A percentile compares a stretch with the other conserved stretches of the same genome.
These are phyloP conservation scores for Thraustochytrium sp. DNA, from an alignment of 352 stramenopile species.

Conservation along the genomic window DNA sequence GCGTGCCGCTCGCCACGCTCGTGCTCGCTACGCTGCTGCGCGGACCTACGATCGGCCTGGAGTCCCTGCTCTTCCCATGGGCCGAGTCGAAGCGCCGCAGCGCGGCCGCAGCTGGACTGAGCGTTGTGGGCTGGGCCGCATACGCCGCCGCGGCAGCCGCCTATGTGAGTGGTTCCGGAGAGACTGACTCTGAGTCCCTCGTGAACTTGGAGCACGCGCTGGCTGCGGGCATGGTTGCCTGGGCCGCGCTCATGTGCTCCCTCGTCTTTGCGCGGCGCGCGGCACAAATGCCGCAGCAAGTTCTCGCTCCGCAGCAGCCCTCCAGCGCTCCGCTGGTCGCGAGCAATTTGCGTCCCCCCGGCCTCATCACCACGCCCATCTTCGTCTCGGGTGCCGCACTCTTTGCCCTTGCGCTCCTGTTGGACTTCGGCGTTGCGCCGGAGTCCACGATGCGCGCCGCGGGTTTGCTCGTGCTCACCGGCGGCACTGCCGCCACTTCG, in stretches of 20 bases:
- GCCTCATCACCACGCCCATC: conserved; percentile 4
- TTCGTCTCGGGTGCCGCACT: neutral
- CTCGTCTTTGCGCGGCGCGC: neutral
- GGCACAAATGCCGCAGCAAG: neutral
- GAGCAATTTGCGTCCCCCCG: too few species aligned
- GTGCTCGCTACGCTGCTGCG: neutral
- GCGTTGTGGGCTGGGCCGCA: neutral
- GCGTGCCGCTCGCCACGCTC: neutral
- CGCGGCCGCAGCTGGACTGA: neutral
- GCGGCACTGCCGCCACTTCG: too few species aligned
- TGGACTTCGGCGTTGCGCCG: conserved; percentile 28
- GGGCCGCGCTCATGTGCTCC: neutral
- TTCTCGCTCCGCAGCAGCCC: neutral
- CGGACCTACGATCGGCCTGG: neutral
- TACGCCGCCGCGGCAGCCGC: too few species aligned
- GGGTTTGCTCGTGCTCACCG: too few species aligned
- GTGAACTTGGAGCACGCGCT: too few species aligned
- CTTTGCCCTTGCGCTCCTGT: neutral
- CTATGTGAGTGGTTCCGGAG: too few species aligned
- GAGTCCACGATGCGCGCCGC: neutral
- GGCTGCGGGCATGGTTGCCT: too few species aligned
- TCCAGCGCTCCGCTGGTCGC: neutral
- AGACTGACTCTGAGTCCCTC: too few species aligned
- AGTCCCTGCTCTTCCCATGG: conserved; percentile 1
- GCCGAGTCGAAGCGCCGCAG: too few species aligned